phyloP scores from a whole-genome alignment of 805 yeast species.

The Torulaspora franciscae region DNA sequence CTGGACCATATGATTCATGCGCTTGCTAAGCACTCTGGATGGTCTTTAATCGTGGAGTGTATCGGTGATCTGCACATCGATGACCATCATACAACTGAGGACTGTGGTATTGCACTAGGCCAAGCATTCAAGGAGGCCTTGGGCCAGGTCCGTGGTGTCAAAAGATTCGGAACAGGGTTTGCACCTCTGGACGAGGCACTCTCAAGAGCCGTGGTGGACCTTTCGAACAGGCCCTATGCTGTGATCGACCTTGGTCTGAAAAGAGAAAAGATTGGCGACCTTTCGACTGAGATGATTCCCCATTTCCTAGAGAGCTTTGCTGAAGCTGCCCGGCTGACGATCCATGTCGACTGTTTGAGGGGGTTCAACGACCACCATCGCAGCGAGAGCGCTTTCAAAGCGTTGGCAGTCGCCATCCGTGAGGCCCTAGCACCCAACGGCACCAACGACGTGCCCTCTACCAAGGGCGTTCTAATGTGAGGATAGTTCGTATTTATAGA shows the following conservation, averaged over 20 bases:
- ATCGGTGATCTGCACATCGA: constrained; percentile 93
- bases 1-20: constrained; percentile 98
- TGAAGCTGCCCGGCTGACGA: constrained; percentile 79
- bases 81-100: constrained; percentile 96
- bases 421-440: constrained; percentile 84
- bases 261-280: constrained; percentile 89
- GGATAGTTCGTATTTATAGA: constrained; percentile 3
- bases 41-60: constrained; percentile 88
- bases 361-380: constrained; percentile 96
- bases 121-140: constrained; percentile 82
- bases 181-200: constrained; percentile 97
- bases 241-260: constrained; percentile 84
- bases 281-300: constrained; percentile 96
- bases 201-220: constrained; percentile 91
- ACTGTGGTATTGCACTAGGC: constrained; percentile 90
- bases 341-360: constrained; percentile 90
- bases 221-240: constrained; percentile 89
- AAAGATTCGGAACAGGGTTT: constrained; percentile 86
- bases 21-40: constrained; percentile 91
- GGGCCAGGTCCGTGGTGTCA: constrained; percentile 85
- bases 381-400: constrained; percentile 94
- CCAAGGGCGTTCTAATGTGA: constrained; percentile 86
- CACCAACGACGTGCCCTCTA: constrained; percentile 86
- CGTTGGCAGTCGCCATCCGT: constrained; percentile 85
- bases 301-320: constrained; percentile 94